Percentiles rank a stretch among this genome's conserved stretches.
Conservation (phyloP, 805 yeast species). For the Suhomyces xylopsoci region DNA sequence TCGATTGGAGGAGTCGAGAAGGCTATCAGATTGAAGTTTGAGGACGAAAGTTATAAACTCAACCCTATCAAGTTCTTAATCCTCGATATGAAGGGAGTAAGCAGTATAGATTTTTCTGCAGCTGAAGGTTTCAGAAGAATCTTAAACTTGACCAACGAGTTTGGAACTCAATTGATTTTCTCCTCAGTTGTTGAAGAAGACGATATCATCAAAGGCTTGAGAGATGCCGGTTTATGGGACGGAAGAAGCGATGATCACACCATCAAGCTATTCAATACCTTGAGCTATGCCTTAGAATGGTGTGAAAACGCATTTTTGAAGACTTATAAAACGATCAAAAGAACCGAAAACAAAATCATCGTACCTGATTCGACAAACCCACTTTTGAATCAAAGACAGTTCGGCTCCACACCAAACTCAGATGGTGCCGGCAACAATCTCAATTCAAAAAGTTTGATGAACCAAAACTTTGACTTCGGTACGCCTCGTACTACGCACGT, state of each 20-base stretch:
- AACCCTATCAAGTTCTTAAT: constrained; percentile 77
- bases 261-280: constrained; percentile 67
- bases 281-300: constrained; percentile 92
- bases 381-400: constrained; percentile 6
- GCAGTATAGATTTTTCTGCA: constrained; percentile 85
- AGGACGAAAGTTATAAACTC: constrained; percentile 44
- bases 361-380: constrained; percentile 7
- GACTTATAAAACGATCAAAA: constrained; percentile 46
- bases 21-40: constrained; percentile 63
- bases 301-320: constrained; percentile 87
- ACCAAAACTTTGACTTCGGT: constrained; percentile 29
- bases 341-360: constrained; percentile 11
- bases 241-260: constrained; percentile 27
- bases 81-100: constrained; percentile 80
- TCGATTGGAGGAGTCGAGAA: constrained; percentile 90
- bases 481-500: constrained; percentile 56
- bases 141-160: constrained; percentile 69
- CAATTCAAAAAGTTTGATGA: constrained; percentile 12
- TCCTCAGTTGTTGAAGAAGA: constrained; percentile 73
- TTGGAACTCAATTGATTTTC: constrained; percentile 66
- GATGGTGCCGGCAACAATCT: not conserved
- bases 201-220: constrained; percentile 63
- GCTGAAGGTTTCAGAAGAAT: constrained; percentile 93
- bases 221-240: constrained; percentile 80
- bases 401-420: constrained; percentile 3